These are phyloP conservation scores for Geotrichum phurueaensis DNA, from an alignment of 1,139 yeast species.

Conservation along the genomic window DNA sequence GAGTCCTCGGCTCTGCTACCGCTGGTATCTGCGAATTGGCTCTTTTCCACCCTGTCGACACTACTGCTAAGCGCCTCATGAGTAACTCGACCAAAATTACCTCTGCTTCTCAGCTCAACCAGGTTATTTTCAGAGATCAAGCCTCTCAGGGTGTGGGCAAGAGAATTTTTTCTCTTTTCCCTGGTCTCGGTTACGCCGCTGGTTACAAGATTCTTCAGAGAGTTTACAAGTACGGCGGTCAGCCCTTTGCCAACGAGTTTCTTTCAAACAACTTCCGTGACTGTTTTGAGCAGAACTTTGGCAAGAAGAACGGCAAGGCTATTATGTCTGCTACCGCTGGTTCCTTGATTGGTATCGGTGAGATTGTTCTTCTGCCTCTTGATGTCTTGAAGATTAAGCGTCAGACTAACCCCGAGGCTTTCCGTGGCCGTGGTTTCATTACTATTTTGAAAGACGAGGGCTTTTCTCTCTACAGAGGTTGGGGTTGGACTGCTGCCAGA, in stretches of 20 bases:
- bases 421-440: constrained; percentile 93
- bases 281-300: constrained; percentile 68
- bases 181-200: constrained; percentile 98
- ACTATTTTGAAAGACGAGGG: constrained; percentile 88
- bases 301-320: constrained; percentile 95
- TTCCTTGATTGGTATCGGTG: constrained; percentile 94
- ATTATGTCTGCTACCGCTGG: constrained; percentile 96
- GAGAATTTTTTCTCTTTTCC: constrained; percentile 80
- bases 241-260: constrained; percentile 95
- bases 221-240: constrained; percentile 98
- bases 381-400: constrained; percentile 97
- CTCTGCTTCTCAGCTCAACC: constrained; percentile 60
- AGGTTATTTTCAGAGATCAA: constrained; percentile 79
- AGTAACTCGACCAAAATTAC: constrained; percentile 71
- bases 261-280: constrained; percentile 68
- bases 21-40: constrained; percentile 97
- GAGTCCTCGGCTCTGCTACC: constrained; percentile 92
- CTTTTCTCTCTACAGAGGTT: constrained; percentile 87
- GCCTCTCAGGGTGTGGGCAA: constrained; percentile 65
- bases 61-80: constrained; percentile 96
- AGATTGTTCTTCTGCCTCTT: constrained; percentile 87
- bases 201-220: constrained; percentile 94
- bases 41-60: constrained; percentile 97
- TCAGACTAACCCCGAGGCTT: constrained; percentile 97
- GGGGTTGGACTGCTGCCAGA: constrained; percentile 99